A percentile compares a stretch with the other conserved stretches of the same genome.
phyloP scores from a whole-genome alignment of 2,329 filamentous ascomycete genomes.

The Neoascochyta sp. region DNA sequence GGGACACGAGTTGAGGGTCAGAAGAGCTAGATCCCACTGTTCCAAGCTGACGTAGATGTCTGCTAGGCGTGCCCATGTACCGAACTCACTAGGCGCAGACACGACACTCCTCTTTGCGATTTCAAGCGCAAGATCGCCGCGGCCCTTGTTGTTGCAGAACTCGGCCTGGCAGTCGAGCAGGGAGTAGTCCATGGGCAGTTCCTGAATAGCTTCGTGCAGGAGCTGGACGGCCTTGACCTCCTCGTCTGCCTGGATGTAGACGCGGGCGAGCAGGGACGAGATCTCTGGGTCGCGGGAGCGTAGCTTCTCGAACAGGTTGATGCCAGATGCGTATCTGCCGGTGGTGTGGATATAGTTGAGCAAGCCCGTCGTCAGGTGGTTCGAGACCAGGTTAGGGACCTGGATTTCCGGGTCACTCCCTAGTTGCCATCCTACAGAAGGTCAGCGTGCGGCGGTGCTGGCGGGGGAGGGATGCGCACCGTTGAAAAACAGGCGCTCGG shows the following conservation, averaged over 20 bases:
- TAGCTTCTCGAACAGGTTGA: slow-evolving; percentile 96
- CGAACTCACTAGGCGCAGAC: slow-evolving; percentile 93
- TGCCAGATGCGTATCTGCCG: slow-evolving; percentile 87
- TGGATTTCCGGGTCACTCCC: slow-evolving; percentile 97
- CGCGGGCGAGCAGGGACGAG: slow-evolving; percentile 83
- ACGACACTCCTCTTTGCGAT: slow-evolving; percentile 94
- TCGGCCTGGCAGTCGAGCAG: slow-evolving; percentile 92
- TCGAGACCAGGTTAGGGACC: slow-evolving; percentile 93
- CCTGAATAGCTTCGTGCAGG: slow-evolving; percentile 81
- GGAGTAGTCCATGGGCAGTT: slow-evolving; percentile 95
- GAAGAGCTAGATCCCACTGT: slow-evolving; percentile 92
- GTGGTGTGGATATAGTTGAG: slow-evolving; percentile 94
- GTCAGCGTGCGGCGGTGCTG: slow-evolving; percentile 5
- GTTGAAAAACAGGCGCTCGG: slow-evolving; percentile 91
- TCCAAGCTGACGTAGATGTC: slow-evolving; percentile 93
- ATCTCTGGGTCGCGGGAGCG: slow-evolving; percentile 88
- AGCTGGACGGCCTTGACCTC: slow-evolving; percentile 92
- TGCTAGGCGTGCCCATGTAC: slow-evolving; percentile 89
- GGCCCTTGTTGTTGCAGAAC: slow-evolving; percentile 84
- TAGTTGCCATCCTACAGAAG: slow-evolving; percentile 71
- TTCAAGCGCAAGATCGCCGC: slow-evolving; percentile 80
- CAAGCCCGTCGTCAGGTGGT: slow-evolving; percentile 90
- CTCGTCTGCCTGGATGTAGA: slow-evolving; percentile 91
- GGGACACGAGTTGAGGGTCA: slow-evolving; percentile 95
- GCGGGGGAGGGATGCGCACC: slow-evolving; percentile 48